phyloP scores from a whole-genome alignment of 805 yeast genomes.

The Ogataea nonfermentans region DNA sequence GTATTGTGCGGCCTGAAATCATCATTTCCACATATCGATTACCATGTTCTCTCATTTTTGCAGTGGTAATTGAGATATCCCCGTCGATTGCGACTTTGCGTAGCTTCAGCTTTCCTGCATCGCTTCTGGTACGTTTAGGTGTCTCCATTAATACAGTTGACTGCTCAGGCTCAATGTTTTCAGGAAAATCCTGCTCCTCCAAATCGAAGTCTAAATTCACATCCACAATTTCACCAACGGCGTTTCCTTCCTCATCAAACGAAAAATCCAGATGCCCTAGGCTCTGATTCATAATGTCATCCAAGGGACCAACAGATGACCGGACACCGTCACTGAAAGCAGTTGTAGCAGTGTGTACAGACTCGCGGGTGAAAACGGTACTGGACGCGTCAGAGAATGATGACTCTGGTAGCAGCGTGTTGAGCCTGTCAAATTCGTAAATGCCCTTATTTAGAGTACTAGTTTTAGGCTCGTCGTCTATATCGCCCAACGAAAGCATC shows the following conservation, averaged over 20 bases:
- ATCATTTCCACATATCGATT: slow-evolving; percentile 15
- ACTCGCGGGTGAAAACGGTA: slow-evolving; percentile 13
- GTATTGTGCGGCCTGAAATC: slow-evolving; percentile 1
- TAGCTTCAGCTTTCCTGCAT: slow-evolving; percentile 3
- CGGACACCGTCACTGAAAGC: slow-evolving; percentile 2
- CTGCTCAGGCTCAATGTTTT: slow-evolving; percentile 6
- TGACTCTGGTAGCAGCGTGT: slow-evolving; percentile 12
- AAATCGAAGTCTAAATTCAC: slow-evolving; percentile 7
- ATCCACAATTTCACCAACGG: slow-evolving; percentile 7
- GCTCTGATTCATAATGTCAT: slow-evolving; percentile 10
- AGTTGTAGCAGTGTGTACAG: slow-evolving; percentile 7
- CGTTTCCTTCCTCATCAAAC: slow-evolving; percentile 19
- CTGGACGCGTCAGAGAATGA: slow-evolving; percentile 8
- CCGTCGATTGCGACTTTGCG: slow-evolving; percentile 17
- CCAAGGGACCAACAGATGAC: slow-evolving; percentile 5
- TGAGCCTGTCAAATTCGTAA: slow-evolving; percentile 11
- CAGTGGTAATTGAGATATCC: slow-evolving; percentile 14
- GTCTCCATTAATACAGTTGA: neutral
- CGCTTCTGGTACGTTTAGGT: neutral
- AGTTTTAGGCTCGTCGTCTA: neutral
- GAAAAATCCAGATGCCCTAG: slow-evolving; percentile 15
- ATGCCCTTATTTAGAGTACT: slow-evolving; percentile 2
- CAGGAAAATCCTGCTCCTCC: slow-evolving; percentile 7
- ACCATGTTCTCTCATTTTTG: slow-evolving; percentile 16
- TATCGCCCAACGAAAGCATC: slow-evolving; percentile 25